Evolutionary conservation across 1,139 yeast genomes (phyloP).

Genomic region (Blastobotrys ciferrii): DNA sequence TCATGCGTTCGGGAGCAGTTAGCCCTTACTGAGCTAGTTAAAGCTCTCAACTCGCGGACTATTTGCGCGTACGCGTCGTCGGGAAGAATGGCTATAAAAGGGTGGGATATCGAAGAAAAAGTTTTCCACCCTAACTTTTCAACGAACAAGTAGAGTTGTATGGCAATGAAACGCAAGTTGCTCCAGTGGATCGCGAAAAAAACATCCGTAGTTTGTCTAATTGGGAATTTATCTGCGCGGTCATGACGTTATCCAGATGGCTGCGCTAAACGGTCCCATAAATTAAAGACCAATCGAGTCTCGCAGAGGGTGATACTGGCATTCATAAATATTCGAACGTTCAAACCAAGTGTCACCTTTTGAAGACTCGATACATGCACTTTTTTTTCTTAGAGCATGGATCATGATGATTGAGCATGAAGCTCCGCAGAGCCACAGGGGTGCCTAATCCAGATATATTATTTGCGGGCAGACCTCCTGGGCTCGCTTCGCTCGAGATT

Average conservation of each 20-base stretch:
- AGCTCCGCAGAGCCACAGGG: too few species aligned
- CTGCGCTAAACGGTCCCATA: constrained; percentile 26
- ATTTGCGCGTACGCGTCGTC: not conserved
- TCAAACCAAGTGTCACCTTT: constrained; percentile 10
- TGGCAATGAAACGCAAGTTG: not conserved
- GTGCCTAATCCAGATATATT: too few species aligned
- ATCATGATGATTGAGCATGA: too few species aligned
- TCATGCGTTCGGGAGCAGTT: too few species aligned
- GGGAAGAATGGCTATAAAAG: not conserved
- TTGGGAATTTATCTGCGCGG: constrained; percentile 24
- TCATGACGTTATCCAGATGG: constrained; percentile 19
- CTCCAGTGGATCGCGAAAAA: not conserved
- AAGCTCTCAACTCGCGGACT: too few species aligned
- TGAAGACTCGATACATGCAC: constrained; percentile 18
- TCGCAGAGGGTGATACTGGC: constrained; percentile 9
- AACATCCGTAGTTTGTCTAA: not conserved
- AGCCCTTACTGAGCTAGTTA: too few species aligned
- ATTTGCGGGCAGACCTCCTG: too few species aligned
- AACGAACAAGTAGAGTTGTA: not conserved
- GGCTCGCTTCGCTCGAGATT: too few species aligned
- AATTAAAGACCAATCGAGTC: constrained; percentile 14
- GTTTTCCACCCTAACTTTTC: too few species aligned
- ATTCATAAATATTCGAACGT: not conserved
- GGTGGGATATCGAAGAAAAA: too few species aligned
- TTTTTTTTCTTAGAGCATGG: too few species aligned